Evolutionary conservation across 768 basidiomycete species (phyloP).

Genomic region (Tricholoma flavovirens): DNA sequence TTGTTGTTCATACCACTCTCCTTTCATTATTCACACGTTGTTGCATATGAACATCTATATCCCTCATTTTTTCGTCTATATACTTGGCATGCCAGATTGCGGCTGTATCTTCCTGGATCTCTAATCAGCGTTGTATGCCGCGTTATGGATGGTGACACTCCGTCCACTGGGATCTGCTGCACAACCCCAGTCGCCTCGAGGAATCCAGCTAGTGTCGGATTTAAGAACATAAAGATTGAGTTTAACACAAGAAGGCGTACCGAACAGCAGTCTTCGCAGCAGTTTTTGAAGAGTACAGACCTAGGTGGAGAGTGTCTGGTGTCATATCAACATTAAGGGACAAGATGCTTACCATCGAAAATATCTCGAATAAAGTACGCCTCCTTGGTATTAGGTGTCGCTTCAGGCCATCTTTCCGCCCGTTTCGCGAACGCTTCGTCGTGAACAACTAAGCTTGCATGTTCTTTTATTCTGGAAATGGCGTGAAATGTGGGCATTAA

Average conservation of each 20-base stretch:
- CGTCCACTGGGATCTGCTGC: conserved; percentile 91
- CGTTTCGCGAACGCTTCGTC: conserved; percentile 78
- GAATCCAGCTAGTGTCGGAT: conserved; percentile 66
- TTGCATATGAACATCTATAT: conserved; percentile 14
- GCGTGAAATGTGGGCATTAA: background rate
- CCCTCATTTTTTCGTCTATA: conserved; percentile 19
- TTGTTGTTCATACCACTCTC: conserved; percentile 15
- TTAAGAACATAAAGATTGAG: conserved; percentile 7
- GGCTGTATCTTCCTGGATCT: conserved; percentile 17
- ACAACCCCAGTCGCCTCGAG: conserved; percentile 96
- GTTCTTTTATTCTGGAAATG: conserved; percentile 73
- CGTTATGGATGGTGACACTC: conserved; percentile 92
- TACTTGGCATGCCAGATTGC: conserved; percentile 22
- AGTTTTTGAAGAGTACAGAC: conserved; percentile 76
- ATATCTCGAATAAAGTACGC: conserved; percentile 90
- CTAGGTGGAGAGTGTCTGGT: conserved; percentile 30
- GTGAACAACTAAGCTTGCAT: conserved; percentile 68
- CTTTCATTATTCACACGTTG: conserved; percentile 12
- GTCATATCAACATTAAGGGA: conserved; percentile 1
- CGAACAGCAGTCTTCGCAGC: conserved; percentile 91
- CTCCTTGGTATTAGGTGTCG: conserved; percentile 94
- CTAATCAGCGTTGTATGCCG: conserved; percentile 61
- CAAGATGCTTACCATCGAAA: conserved; percentile 61
- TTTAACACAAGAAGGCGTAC: conserved; percentile 34
- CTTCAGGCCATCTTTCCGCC: conserved; percentile 67